Evolutionary conservation across 768 basidiomycete species (phyloP).

Genomic region (Tulasnella sp.): DNA sequence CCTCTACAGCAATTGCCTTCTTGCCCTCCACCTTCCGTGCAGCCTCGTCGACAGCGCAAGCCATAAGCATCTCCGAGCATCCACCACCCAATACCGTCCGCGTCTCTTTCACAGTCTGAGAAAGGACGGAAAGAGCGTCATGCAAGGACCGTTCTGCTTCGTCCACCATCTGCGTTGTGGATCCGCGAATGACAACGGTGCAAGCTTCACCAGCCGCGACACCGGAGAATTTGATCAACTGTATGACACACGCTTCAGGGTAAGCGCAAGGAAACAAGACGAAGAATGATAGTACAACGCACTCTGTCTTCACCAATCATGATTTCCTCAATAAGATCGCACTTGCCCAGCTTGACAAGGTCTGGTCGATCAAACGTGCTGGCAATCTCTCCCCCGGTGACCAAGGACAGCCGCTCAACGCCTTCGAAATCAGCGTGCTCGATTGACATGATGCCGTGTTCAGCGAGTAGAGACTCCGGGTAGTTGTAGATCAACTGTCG

Average conservation of each 20-base stretch:
- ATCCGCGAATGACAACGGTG: constrained; percentile 94
- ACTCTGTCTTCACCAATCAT: constrained; percentile 99
- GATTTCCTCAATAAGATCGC: constrained; percentile 95
- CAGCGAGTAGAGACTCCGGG: constrained; percentile 90
- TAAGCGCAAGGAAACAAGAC: not conserved
- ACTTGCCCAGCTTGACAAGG: constrained; percentile 83
- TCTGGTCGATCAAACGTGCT: constrained; percentile 92
- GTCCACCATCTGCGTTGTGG: constrained; percentile 97
- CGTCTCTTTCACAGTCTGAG: constrained; percentile 97
- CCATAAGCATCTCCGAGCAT: constrained; percentile 98
- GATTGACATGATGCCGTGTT: constrained; percentile 90
- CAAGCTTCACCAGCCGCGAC: constrained; percentile 97
- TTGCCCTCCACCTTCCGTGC: constrained; percentile 82
- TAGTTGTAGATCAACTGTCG: constrained; percentile 99
- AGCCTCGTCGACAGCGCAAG: constrained; percentile 83
- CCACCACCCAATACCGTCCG: constrained; percentile 91
- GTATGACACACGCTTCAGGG: not conserved
- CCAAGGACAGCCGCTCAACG: constrained; percentile 89
- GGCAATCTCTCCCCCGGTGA: constrained; percentile 96
- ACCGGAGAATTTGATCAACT: constrained; percentile 99
- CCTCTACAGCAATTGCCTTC: constrained; percentile 91
- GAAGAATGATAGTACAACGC: constrained; percentile 18
- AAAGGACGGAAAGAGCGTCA: constrained; percentile 93
- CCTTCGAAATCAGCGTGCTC: constrained; percentile 99
- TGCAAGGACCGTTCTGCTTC: constrained; percentile 97